phyloP scores from a whole-genome alignment of 768 basidiomycete genomes.

The Boletales sp. region DNA sequence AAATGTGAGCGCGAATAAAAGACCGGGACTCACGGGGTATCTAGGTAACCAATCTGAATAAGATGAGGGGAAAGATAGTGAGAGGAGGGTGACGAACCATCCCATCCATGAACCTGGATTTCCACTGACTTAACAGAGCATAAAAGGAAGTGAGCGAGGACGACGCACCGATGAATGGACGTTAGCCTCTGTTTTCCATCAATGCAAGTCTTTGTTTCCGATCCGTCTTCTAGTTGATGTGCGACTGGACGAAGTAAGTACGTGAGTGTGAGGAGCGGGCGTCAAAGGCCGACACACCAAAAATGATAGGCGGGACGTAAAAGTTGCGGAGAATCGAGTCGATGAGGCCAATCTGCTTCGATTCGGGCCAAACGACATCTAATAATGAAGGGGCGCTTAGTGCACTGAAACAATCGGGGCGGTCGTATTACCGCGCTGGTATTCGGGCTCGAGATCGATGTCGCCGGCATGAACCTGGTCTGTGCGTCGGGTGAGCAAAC shows the following conservation, averaged over 20 bases:
- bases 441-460: constrained; percentile 72
- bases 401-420: neutral
- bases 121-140: neutral
- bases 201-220: constrained; percentile 64
- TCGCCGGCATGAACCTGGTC: constrained; percentile 64
- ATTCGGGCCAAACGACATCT: constrained; percentile 80
- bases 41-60: constrained; percentile 27
- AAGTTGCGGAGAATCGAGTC: constrained; percentile 79
- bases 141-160: neutral
- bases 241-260: constrained; percentile 36
- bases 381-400: constrained; percentile 16
- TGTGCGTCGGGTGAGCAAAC: constrained; percentile 20
- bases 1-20: no score
- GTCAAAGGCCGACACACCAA: constrained; percentile 39
- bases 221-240: constrained; percentile 54
- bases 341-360: constrained; percentile 70
- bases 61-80: constrained; percentile 1
- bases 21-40: constrained; percentile 48
- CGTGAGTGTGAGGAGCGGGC: neutral
- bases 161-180: constrained; percentile 60
- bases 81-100: constrained; percentile 41
- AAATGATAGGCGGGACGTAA: constrained; percentile 78
- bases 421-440: constrained; percentile 62
- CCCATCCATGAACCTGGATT: constrained; percentile 62
- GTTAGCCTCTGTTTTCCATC: constrained; percentile 83